Evolutionary conservation across 805 yeast genomes (phyloP), one percentile per base, ranked within the genome.

Genomic region (Monosporozyma unispora): DNA sequence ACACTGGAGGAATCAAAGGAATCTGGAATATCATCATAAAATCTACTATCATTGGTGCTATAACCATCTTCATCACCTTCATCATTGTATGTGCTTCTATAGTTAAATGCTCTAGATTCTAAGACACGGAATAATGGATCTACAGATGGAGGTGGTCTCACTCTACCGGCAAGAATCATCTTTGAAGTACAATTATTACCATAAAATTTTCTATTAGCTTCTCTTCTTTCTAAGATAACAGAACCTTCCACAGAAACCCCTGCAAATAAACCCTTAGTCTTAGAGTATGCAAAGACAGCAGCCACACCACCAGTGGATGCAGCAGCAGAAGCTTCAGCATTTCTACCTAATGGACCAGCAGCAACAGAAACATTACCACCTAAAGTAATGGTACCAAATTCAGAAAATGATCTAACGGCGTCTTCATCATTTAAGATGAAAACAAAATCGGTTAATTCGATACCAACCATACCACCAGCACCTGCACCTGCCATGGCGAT

Each of bases 181-280:
- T 87, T 80, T n/a, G 97, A 95, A 52, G 93, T 89, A 66, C 96
- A 85, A 56, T 77, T 80, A 57, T 75, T 77, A 37, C 99, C 98
- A 64, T 91, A 91, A 63, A 91, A 91, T 70, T 91, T 91, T 62
- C 96, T 77, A 69, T 91, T 91, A 25, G 98, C 96, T 60, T 93
- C 98, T 70, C 98, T 80, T 72, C 99, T 84, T 70, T 93, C 99
- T n/a, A 93, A 76, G 51, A 93, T 80, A 14, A 91, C 96, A 1
- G 97, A 89, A 28, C 99, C 99, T 70, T 91, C 99, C 47, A 91
- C 77, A 1, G 98, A 91, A 18, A 91, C 95, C 62, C 99, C 99
- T 0, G 99, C 99, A 70, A 87, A 91, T 46, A 93, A 75, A 54
- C 99, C 99, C 67, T 93, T 91, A 3, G 96, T 89, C 68, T 93